These are phyloP conservation scores for Caloboletus firmus DNA, from an alignment of 1,284 basidiomycete genomes.

Conservation along the genomic window DNA sequence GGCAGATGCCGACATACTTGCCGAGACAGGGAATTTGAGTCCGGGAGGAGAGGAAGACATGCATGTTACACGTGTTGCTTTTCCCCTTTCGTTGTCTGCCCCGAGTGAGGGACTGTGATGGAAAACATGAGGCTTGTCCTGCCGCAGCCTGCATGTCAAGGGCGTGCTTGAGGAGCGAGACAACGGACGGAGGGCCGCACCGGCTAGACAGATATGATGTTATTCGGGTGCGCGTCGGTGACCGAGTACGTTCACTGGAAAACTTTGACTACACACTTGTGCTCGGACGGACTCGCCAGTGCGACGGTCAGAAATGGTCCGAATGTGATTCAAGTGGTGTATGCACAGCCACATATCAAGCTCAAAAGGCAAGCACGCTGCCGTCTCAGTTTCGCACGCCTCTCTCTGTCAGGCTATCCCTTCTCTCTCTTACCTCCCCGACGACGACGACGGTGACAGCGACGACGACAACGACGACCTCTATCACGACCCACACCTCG, in stretches of 20 bases:
- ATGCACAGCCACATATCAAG: constrained; percentile 30
- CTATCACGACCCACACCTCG: constrained; percentile 12
- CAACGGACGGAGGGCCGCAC: background rate
- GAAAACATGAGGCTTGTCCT: constrained; percentile 23
- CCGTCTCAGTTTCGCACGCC: constrained; percentile 31
- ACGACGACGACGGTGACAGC: constrained; percentile 25
- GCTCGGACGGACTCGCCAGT: background rate
- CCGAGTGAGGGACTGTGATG: constrained; percentile 12
- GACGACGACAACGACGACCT: constrained; percentile 19
- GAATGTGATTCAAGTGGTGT: background rate
- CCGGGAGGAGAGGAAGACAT: constrained; percentile 21
- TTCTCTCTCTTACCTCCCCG: constrained; percentile 18
- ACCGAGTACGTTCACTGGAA: background rate
- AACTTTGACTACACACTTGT: background rate
- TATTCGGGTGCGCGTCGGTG: constrained; percentile 16
- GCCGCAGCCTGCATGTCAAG: constrained; percentile 14
- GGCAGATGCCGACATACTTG: constrained; percentile 16
- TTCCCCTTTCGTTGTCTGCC: constrained; percentile 24
- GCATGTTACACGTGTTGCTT: constrained; percentile 28
- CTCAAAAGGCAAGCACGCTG: constrained; percentile 34
- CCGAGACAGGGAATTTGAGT: constrained; percentile 10
- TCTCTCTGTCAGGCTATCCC: constrained; percentile 24
- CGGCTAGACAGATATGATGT: background rate
- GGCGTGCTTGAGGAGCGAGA: constrained; percentile 23
- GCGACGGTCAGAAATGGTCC: background rate